A percentile compares a stretch with the other conserved stretches of the same genome.
Conservation (phyloP, 768 basidiomycete species). For the Pulveroboletus frians region DNA sequence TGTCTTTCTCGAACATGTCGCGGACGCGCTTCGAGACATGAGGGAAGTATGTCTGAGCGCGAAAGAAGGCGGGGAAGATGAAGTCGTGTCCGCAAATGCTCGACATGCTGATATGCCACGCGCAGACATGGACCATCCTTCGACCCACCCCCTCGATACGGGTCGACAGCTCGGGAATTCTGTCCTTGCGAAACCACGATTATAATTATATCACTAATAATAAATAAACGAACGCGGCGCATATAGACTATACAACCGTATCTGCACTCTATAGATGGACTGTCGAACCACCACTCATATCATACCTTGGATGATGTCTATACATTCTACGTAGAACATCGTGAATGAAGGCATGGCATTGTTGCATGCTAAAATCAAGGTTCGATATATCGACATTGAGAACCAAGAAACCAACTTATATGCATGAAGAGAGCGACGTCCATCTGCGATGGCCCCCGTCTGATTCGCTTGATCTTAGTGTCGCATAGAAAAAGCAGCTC, state of each 20-base stretch:
- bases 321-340: background rate
- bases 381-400: background rate
- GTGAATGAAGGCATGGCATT: background rate
- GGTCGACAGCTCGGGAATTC: background rate
- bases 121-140: background rate
- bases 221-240: background rate
- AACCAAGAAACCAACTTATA: background rate
- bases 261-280: background rate
- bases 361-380: background rate
- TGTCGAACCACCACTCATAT: no score
- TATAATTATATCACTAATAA: constrained; percentile 7
- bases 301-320: background rate
- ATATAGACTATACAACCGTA: background rate
- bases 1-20: constrained; percentile 56
- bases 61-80: constrained; percentile 1
- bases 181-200: constrained; percentile 13
- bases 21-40: constrained; percentile 67
- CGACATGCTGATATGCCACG: no score
- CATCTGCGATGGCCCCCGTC: background rate
- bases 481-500: constrained; percentile 15
- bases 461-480: background rate
- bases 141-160: background rate
- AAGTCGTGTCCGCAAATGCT: background rate
- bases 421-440: background rate
- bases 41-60: constrained; percentile 40